Conservation (phyloP, 106 monocot genomes). For the Vanilla planifolia region DNA sequence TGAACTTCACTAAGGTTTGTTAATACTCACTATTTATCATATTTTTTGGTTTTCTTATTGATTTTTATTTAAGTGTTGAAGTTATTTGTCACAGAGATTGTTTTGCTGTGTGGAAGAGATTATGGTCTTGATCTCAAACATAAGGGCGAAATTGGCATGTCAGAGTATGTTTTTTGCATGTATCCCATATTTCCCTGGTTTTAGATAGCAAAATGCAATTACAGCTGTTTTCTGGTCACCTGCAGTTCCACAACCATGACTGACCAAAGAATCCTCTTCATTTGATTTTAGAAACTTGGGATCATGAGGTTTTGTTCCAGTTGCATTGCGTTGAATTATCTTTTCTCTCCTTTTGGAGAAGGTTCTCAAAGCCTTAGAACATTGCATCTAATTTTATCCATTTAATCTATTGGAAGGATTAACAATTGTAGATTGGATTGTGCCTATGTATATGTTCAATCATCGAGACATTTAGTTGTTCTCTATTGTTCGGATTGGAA, state of each 20-base stretch:
- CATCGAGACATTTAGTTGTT: no score
- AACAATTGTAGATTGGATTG: background rate
- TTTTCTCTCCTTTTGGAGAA: background rate
- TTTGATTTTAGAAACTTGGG: background rate
- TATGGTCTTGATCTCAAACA: background rate
- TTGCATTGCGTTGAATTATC: no score
- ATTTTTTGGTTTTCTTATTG: no score
- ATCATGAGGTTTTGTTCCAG: background rate
- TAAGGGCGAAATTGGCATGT: background rate
- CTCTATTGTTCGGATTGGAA: no score
- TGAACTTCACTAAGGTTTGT: no score
- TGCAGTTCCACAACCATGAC: background rate
- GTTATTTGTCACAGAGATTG: background rate
- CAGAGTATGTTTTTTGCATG: background rate
- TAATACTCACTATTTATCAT: no score
- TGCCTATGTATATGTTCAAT: no score
- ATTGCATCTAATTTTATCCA: slow-evolving; percentile 2
- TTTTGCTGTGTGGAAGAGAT: background rate
- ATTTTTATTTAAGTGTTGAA: background rate
- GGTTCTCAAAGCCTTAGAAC: background rate
- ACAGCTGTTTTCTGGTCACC: background rate
- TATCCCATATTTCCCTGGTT: background rate
- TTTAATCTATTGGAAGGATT: background rate
- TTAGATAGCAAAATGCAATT: background rate
- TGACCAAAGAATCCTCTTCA: slow-evolving; percentile 1